Conservation (phyloP, 202 grass and related monocot species). For the Zizania palustris region DNA sequence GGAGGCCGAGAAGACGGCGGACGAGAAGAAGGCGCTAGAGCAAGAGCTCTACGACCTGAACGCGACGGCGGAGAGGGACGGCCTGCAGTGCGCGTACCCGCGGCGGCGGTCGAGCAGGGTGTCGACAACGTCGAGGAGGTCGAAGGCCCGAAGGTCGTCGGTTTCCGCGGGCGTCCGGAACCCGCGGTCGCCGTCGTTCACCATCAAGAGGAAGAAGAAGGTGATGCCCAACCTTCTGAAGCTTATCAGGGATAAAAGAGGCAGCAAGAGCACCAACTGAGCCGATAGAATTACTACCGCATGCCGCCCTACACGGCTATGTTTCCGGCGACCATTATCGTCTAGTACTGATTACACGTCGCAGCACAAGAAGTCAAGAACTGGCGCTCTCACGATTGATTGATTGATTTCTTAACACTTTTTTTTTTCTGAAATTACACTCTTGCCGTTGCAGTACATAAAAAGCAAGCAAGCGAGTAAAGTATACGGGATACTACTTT, state of each 20-base stretch:
- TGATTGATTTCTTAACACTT: too few relatives aligned
- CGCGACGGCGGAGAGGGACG: conserved; percentile 42
- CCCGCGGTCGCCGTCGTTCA: conserved; percentile 62
- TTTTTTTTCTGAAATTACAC: too few relatives aligned
- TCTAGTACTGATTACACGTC: too few relatives aligned
- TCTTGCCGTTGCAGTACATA: too few relatives aligned
- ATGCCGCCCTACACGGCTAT: too few relatives aligned
- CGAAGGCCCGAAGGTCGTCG: conserved; percentile 49
- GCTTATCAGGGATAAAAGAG: conserved; percentile 58
- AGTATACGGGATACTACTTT: too few relatives aligned
- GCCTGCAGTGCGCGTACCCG: conserved; percentile 56
- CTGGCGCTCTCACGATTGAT: too few relatives aligned
- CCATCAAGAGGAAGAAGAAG: conserved; percentile 78
- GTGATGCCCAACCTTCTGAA: conserved; percentile 78
- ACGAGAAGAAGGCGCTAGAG: conserved; percentile 43
- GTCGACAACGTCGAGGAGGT: conserved; percentile 53
- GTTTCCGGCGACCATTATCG: too few relatives aligned
- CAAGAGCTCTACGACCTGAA: conserved; percentile 56
- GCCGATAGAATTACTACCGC: not conserved
- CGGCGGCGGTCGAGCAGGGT: conserved; percentile 43
- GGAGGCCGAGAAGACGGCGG: conserved; percentile 42
- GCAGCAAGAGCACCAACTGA: conserved; percentile 28
- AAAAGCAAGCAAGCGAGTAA: too few relatives aligned
- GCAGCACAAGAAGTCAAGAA: too few relatives aligned
- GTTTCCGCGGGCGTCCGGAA: conserved; percentile 44